Base-by-base conservation (phyloP, 495 filamentous ascomycete genomes). In the Staphylotrichum longicolle region DNA sequence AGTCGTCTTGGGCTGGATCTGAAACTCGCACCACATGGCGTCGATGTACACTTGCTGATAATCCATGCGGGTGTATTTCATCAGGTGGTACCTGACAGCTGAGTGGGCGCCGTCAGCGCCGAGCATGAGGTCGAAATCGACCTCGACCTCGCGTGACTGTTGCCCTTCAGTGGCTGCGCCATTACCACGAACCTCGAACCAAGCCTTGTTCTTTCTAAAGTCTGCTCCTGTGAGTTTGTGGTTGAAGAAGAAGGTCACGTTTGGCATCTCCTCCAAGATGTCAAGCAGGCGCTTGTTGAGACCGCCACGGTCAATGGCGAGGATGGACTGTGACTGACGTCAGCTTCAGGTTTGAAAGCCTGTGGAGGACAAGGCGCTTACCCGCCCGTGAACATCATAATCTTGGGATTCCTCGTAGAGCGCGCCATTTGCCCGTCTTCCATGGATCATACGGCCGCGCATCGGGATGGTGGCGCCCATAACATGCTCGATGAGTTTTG, bases 81-180 rank as follows among this genome's bases (percentile, higher is more conserved):
- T 98, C 77, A 98, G 80, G 69, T 97, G 90, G 72, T 89, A 94
- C 48, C 94, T 80, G 4, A 90, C 84, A 46, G 91, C 85, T 0
- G 93, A 97, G 76, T 98, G 94, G 0, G 94, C 95, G 6, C 94
- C 94, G 68, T 99, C 94, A 34, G 93, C 91, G n/a, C 94, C 94
- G 39, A 99, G 89, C 66, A 98, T 83, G 62, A 93, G 84, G 75
- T 99, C 93, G 64, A 96, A 96, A n/a, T 77, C 66, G 9, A 94
- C 81, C 65, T 93, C 85, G 41, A 94, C 81, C 64, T 92, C 77
- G 8, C 69, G 62, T 1, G 72, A 62, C 10, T 71, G 64, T 34
- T 64, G 51, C 7, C 67, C 67, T n/a, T 62, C 40, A 1, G 60
- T 55, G 15, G 46, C 45, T n/a, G 30, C 11, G 1, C 60, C 55